Percentiles rank a stretch among this genome's conserved stretches.
These are phyloP conservation scores for Basipetospora sp. DNA, from an alignment of 2,329 filamentous ascomycete species.

Conservation along the genomic window DNA sequence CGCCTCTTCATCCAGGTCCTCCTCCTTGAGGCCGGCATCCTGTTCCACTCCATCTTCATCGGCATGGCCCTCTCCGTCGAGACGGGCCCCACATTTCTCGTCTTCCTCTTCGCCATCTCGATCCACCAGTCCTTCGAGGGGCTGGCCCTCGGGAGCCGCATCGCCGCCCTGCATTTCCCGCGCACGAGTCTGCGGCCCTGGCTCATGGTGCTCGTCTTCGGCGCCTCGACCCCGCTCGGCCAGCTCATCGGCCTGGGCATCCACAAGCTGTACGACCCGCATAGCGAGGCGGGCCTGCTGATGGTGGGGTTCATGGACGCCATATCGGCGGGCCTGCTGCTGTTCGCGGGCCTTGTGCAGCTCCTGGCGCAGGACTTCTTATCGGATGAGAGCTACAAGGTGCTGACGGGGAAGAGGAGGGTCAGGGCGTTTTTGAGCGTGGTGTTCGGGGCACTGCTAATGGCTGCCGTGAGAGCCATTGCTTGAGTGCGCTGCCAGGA, in stretches of 20 bases:
- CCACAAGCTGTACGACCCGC: constrained; percentile 67
- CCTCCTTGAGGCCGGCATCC: constrained; percentile 66
- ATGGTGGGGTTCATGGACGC: constrained; percentile 83
- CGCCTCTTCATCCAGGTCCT: constrained; percentile 62
- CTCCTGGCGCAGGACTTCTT: constrained; percentile 74
- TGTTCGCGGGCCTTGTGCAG: constrained; percentile 75
- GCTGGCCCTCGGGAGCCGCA: constrained; percentile 69
- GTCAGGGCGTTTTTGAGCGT: constrained; percentile 50
- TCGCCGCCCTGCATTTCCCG: constrained; percentile 69
- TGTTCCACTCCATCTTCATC: constrained; percentile 77
- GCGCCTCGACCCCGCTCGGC: constrained; percentile 63
- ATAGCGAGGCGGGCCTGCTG: constrained; percentile 58
- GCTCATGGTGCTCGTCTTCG: constrained; percentile 68
- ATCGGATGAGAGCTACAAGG: constrained; percentile 57
- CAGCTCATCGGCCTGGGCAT: constrained; percentile 69
- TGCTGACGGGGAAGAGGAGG: constrained; percentile 46
- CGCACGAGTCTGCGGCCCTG: constrained; percentile 60
- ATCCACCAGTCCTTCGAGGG: constrained; percentile 86
- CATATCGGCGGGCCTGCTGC: constrained; percentile 61
- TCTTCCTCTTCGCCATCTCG: constrained; percentile 65
- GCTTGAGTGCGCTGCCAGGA: no score
- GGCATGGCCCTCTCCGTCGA: constrained; percentile 75
- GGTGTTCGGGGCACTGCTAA: constrained; percentile 47
- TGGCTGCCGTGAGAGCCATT: constrained; percentile 61
- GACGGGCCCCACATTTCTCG: constrained; percentile 62